These are phyloP conservation scores for Gaeumannomyces sp. DNA, from an alignment of 2,329 filamentous ascomycete species.

Conservation along the genomic window DNA sequence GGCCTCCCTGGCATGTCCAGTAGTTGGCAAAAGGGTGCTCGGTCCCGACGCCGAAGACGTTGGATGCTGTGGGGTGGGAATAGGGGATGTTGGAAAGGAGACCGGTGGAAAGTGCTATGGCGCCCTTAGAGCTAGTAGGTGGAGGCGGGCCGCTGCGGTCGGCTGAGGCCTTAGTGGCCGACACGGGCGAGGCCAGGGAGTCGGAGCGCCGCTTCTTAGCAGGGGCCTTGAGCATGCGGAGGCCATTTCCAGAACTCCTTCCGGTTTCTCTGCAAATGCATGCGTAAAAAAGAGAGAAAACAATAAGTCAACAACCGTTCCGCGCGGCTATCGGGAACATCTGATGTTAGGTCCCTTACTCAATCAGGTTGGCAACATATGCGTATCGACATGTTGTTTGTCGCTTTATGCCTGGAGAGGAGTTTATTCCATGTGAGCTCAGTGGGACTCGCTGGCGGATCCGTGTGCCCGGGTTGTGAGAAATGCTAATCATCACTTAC, in stretches of 20 bases:
- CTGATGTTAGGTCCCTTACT: conserved; percentile 41
- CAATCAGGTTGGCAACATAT: conserved; percentile 68
- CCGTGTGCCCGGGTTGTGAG: background rate
- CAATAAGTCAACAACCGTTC: background rate
- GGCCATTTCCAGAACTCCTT: conserved; percentile 30
- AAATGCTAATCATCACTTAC: conserved; percentile 35
- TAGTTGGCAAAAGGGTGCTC: conserved; percentile 79
- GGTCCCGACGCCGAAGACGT: conserved; percentile 74
- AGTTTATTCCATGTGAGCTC: background rate
- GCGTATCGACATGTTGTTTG: conserved; percentile 73
- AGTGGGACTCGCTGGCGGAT: no score
- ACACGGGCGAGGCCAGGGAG: conserved; percentile 35
- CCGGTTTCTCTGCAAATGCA: conserved; percentile 39
- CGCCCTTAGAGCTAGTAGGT: conserved; percentile 21
- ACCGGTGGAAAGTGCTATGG: conserved; percentile 48
- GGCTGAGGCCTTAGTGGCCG: conserved; percentile 51
- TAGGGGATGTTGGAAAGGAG: conserved; percentile 69
- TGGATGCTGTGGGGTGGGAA: conserved; percentile 63
- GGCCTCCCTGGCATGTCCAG: conserved; percentile 72
- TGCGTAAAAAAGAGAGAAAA: background rate
- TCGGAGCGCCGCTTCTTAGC: conserved; percentile 40
- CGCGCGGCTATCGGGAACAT: background rate
- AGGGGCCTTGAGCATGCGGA: conserved; percentile 51
- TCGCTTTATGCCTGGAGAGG: conserved; percentile 56
- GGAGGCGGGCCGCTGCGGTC: conserved; percentile 27